Evolutionary conservation across 2,329 filamentous ascomycete species (phyloP).

Genomic region (Teratosphaeria nubilosa): DNA sequence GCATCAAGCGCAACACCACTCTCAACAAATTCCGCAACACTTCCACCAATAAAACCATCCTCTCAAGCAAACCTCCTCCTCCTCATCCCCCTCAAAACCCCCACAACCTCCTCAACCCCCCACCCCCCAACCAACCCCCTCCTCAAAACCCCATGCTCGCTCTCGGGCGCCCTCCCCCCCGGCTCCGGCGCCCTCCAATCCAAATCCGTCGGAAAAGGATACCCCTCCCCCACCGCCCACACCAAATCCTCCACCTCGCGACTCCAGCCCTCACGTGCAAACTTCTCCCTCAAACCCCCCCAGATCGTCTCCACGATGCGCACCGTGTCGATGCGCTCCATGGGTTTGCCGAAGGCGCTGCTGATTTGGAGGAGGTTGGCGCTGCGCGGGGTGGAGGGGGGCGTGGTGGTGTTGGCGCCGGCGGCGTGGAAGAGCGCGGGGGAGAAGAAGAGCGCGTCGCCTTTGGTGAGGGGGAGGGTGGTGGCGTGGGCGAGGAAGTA

Average conservation of each 20-base stretch:
- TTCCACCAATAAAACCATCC: too few relatives aligned
- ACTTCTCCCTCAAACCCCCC: constrained; percentile 28
- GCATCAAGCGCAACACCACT: too few relatives aligned
- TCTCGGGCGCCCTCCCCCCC: constrained; percentile 50
- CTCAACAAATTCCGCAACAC: too few relatives aligned
- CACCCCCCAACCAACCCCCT: constrained; percentile 35
- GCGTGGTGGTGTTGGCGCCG: constrained; percentile 43
- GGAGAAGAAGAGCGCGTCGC: constrained; percentile 56
- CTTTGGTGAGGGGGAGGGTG: constrained; percentile 41
- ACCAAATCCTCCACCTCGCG: constrained; percentile 39
- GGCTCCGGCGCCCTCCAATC: constrained; percentile 46
- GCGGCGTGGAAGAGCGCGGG: constrained; percentile 55
- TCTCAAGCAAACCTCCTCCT: constrained; percentile 12
- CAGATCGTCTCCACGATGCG: constrained; percentile 40
- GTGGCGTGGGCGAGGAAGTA: constrained; percentile 47
- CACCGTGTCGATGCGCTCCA: constrained; percentile 49
- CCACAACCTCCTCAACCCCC: constrained; percentile 31
- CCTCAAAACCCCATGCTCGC: constrained; percentile 45
- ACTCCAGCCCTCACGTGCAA: constrained; percentile 29
- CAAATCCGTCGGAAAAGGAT: constrained; percentile 54
- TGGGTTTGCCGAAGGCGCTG: constrained; percentile 52
- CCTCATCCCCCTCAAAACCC: constrained; percentile 15
- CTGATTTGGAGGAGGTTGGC: constrained; percentile 56
- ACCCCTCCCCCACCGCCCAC: constrained; percentile 45
- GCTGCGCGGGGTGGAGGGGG: constrained; percentile 42